phyloP scores from a whole-genome alignment of 345 rosid species.

The Eucalyptus shirleyi region DNA sequence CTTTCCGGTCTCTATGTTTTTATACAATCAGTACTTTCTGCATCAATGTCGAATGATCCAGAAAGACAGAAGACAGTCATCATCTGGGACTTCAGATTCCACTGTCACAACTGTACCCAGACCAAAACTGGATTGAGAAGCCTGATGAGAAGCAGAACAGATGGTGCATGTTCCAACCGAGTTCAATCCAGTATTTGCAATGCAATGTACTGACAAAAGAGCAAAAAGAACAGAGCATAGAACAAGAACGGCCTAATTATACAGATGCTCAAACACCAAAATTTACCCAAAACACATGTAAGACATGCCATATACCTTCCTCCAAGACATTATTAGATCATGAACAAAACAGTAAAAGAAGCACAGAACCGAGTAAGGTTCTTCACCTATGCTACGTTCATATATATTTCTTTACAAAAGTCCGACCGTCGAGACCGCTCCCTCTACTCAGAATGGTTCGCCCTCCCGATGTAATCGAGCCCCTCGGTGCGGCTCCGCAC shows the following conservation, averaged over 20 bases:
- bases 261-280: neutral
- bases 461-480: slow-evolving; percentile 50
- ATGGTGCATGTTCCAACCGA: neutral
- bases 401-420: neutral
- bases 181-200: neutral
- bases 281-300: neutral
- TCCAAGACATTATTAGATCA: neutral
- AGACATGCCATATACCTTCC: neutral
- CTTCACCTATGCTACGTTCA: neutral
- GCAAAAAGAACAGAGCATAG: neutral
- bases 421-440: neutral
- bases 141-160: neutral
- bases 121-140: neutral
- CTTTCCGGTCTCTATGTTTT: neutral
- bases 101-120: neutral
- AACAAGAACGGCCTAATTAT: neutral
- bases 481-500: slow-evolving; percentile 76
- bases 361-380: neutral
- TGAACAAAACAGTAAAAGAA: neutral
- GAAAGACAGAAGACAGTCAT: neutral
- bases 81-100: neutral
- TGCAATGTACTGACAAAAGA: neutral
- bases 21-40: neutral
- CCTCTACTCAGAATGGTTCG: slow-evolving; percentile 10
- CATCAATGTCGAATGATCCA: neutral